Evolutionary conservation across 116 monocot species (phyloP), one percentile per base, ranked within the genome.

Genomic region (Posidonia oceanica): DNA sequence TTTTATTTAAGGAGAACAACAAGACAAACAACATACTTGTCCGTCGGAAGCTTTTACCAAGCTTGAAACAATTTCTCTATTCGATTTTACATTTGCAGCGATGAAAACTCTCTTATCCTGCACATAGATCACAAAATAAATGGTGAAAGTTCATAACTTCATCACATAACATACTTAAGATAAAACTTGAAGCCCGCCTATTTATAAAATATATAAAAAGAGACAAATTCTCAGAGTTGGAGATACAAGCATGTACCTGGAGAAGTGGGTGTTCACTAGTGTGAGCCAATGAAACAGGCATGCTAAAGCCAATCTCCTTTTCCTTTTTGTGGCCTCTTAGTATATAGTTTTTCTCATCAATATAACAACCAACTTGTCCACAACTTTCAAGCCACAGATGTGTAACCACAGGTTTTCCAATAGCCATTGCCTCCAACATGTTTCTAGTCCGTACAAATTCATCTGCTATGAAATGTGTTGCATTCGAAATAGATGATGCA

Each of bases 371-470:
- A 61, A 89, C 81, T 70, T 85, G 83, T 66, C 83, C 87, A 79
- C 89, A 97, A 68, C 82, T 83, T 80, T 97, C 92, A 63, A 97
- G 87, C 97, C 97, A 97, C 76, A 83, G 51, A 64, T 83, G 83
- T 7, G 81, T 89, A n/a, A 97, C 97, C 48, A 97, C 88, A 40
- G 75, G 85, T 74, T 87, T 97, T 54, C 97, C 92, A 61, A 78
- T 58, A 74, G 92, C 85, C 54, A 97, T 89, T 70, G 92, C 97
- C 78, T 89, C 92, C 57, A 97, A 75, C 89, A 97, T 87, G 55
- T 97, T 97, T 79, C 79, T 89, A n/a, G 97, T 97, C 18, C 97
- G 86, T 41, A 80, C 83, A 87, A 97, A 97, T 54, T 80, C 82
- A 73, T 92, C 83, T 72, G 92, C 76, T 52, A 97, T 79, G 71